These are phyloP conservation scores for Lachancea kluyveri DNA, from an alignment of 805 yeast genomes.

Conservation along the genomic window DNA sequence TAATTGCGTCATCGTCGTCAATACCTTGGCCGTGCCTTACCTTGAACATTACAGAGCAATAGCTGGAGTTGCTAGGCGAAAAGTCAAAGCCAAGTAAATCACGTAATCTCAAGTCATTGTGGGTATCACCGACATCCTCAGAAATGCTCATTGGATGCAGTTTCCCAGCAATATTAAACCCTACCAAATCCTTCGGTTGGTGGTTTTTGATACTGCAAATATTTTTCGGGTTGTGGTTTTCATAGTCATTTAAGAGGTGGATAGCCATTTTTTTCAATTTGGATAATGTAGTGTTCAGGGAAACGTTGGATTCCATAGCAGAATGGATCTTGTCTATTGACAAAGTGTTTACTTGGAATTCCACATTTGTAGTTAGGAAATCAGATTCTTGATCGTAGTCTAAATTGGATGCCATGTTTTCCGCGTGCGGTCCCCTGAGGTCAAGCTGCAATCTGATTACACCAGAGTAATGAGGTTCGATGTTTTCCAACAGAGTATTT, in stretches of 20 bases:
- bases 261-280: conserved; percentile 15
- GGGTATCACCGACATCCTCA: conserved; percentile 13
- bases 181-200: conserved; percentile 13
- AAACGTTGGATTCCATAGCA: conserved; percentile 7
- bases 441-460: conserved; percentile 15
- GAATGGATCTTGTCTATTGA: conserved; percentile 16
- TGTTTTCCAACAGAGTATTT: conserved; percentile 11
- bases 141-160: conserved; percentile 10
- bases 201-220: conserved; percentile 16
- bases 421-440: conserved; percentile 1
- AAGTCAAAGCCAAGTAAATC: conserved; percentile 32
- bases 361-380: conserved; percentile 14
- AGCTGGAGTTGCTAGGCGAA: conserved; percentile 26
- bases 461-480: conserved; percentile 11
- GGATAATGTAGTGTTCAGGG: conserved; percentile 14
- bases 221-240: conserved; percentile 9
- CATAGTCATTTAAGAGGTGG: conserved; percentile 15
- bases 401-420: conserved; percentile 6
- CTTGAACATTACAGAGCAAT: conserved; percentile 26
- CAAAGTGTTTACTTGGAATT: conserved; percentile 19
- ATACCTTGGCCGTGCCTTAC: conserved; percentile 18
- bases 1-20: conserved; percentile 9
- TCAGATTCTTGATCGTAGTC: conserved; percentile 14
- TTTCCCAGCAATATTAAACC: conserved; percentile 21
- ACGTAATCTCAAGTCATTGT: conserved; percentile 19